These are phyloP conservation scores for Viola pubescens DNA, from an alignment of 441 rosid genomes.

Conservation along the genomic window DNA sequence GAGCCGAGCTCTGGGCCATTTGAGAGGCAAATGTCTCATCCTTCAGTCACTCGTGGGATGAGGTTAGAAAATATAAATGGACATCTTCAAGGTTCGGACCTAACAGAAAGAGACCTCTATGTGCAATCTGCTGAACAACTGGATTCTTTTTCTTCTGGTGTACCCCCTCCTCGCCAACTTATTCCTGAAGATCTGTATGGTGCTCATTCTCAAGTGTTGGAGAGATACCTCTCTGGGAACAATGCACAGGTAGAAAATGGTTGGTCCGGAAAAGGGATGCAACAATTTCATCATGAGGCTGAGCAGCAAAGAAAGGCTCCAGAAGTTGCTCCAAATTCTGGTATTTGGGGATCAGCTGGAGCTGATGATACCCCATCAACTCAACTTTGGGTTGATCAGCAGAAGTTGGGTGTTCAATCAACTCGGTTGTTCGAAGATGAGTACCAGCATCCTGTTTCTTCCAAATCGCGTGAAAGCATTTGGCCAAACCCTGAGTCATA, in stretches of 20 bases:
- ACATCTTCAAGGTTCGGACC: conserved; percentile 15
- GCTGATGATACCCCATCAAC: conserved; percentile 29
- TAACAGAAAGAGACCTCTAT: conserved; percentile 10
- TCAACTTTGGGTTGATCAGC: conserved; percentile 34
- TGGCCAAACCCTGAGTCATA: too few relatives aligned
- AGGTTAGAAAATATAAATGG: conserved; percentile 29
- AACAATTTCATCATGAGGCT: conserved; percentile 22
- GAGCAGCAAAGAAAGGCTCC: conserved; percentile 23
- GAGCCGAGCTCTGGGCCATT: conserved; percentile 18
- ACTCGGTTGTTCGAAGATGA: conserved; percentile 10
- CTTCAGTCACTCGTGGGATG: conserved; percentile 25
- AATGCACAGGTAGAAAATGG: conserved; percentile 26
- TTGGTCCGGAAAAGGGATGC: conserved; percentile 29
- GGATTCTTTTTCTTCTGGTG: conserved; percentile 21
- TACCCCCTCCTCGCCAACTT: conserved; percentile 10
- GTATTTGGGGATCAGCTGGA: conserved; percentile 29
- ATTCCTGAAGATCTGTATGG: conserved; percentile 15
- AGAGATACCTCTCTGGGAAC: conserved; percentile 18
- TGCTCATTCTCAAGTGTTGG: conserved; percentile 15
- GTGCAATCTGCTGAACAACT: conserved; percentile 21
- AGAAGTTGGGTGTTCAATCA: conserved; percentile 25
- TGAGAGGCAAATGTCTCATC: conserved; percentile 17
- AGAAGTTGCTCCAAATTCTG: conserved; percentile 23
- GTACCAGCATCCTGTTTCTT: too few relatives aligned
- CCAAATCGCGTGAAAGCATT: not conserved